phyloP scores from a whole-genome alignment of 306 rosid genomes.

The Lithocarpus polystachyus region DNA sequence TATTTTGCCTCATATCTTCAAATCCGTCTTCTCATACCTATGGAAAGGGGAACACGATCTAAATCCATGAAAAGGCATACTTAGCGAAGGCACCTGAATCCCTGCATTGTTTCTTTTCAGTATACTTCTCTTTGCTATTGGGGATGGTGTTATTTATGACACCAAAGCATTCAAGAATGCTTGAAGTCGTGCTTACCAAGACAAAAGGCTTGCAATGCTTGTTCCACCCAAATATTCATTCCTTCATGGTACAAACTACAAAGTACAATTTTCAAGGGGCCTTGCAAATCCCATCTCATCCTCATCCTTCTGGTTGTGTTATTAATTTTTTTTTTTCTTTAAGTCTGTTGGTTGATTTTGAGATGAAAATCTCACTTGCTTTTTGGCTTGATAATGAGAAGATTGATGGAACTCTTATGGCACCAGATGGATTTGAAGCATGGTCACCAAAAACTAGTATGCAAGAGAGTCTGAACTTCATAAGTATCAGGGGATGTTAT shows the following conservation, averaged over 20 bases:
- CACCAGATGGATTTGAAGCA: slow-evolving; percentile 43
- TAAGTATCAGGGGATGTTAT: slow-evolving; percentile 40
- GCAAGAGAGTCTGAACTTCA: slow-evolving; percentile 53
- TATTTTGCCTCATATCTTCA: no score
- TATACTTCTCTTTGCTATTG: background rate
- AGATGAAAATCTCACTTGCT: background rate
- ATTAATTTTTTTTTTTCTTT: no score
- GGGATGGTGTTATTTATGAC: background rate
- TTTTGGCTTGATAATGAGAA: slow-evolving; percentile 10
- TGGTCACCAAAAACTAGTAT: slow-evolving; percentile 15
- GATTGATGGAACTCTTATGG: slow-evolving; percentile 48
- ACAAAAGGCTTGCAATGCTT: background rate
- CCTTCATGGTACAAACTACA: background rate
- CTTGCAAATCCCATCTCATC: background rate
- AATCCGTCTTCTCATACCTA: no score
- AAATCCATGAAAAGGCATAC: no score
- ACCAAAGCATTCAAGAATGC: background rate
- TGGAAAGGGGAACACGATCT: no score
- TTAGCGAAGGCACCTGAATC: no score
- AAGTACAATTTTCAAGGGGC: background rate
- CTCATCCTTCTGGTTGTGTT: background rate
- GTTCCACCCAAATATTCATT: background rate
- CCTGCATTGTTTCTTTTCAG: no score
- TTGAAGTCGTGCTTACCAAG: no score
- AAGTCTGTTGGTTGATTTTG: background rate